Percentiles rank a stretch among this genome's conserved stretches.
phyloP scores from a whole-genome alignment of 495 filamentous ascomycete species.

The Chaetomidium leptoderma region DNA sequence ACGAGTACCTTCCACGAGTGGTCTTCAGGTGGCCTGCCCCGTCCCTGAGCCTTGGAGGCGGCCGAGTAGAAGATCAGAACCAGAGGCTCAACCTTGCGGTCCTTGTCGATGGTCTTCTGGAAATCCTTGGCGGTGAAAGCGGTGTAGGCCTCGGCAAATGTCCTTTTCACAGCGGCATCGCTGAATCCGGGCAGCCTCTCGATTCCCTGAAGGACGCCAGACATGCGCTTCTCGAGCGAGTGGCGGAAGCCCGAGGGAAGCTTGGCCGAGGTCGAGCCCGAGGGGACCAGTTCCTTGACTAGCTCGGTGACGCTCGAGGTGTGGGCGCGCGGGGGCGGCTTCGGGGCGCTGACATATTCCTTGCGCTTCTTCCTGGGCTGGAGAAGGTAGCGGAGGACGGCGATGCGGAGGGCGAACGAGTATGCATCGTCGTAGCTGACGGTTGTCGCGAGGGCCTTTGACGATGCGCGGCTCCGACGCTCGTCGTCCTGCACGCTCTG shows the following conservation, averaged over 20 bases:
- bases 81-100: conserved; percentile 89
- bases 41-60: conserved; percentile 75
- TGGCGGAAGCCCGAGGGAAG: conserved; percentile 54
- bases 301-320: conserved; percentile 68
- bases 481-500: conserved; percentile 33
- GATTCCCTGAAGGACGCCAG: conserved; percentile 71
- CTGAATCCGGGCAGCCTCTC: conserved; percentile 70
- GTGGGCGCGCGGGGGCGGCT: conserved; percentile 56
- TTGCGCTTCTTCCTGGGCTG: conserved; percentile 83
- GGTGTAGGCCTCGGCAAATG: conserved; percentile 77
- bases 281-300: conserved; percentile 49
- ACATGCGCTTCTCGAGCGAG: conserved; percentile 73
- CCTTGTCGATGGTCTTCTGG: conserved; percentile 87
- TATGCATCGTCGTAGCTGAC: conserved; percentile 72
- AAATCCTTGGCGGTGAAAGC: conserved; percentile 70
- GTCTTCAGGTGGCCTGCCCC: conserved; percentile 76
- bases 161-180: conserved; percentile 81
- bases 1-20: conserved; percentile 89
- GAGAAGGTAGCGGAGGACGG: conserved; percentile 89
- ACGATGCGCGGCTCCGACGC: conserved; percentile 35
- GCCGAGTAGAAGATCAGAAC: conserved; percentile 76
- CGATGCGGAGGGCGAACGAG: conserved; percentile 81
- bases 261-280: conserved; percentile 40
- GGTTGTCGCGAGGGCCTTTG: conserved; percentile 35
- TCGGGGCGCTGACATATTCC: conserved; percentile 69